A percentile compares a stretch with the other conserved stretches of the same genome.
Evolutionary conservation across 1,139 yeast genomes (phyloP).

Genomic region (Pichia sp.): DNA sequence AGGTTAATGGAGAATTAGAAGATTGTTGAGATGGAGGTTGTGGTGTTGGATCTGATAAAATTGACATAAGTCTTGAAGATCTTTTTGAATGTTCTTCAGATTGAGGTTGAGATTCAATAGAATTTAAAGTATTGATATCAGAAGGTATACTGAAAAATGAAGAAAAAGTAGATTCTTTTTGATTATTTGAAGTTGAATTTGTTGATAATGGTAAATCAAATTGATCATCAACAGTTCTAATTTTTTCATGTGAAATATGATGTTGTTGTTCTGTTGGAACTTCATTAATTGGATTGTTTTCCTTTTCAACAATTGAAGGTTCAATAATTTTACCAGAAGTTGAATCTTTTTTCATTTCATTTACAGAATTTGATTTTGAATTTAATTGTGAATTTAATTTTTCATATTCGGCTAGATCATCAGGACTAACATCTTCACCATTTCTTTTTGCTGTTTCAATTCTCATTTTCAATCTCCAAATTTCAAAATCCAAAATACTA

Average conservation of each 20-base stretch:
- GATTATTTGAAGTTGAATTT: not conserved
- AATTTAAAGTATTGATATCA: no score
- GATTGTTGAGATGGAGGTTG: conserved; percentile 3
- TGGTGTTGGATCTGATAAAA: conserved; percentile 10
- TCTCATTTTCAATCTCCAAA: conserved; percentile 61
- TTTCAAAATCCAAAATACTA: conserved; percentile 65
- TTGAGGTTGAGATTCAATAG: conserved; percentile 5
- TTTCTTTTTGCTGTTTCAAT: conserved; percentile 48
- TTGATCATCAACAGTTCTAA: conserved; percentile 11
- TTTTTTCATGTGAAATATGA: not conserved
- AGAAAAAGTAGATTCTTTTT: conserved; percentile 21
- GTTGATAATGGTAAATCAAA: conserved; percentile 7
- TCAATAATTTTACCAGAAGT: not conserved
- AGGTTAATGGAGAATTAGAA: no score
- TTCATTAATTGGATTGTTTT: not conserved
- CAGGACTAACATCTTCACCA: conserved; percentile 38
- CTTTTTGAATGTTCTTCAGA: conserved; percentile 4
- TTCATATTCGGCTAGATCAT: conserved; percentile 25
- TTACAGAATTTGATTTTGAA: not conserved
- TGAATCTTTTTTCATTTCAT: not conserved
- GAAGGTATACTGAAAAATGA: no score
- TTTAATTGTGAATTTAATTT: conserved; percentile 9
- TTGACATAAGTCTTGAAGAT: conserved; percentile 22
- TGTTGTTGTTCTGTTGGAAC: not conserved
- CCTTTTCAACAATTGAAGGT: not conserved